Evolutionary conservation across 2,329 filamentous ascomycete species (phyloP), one percentile per base, ranked within the genome.

Genomic region (Albifimbria verrucaria): DNA sequence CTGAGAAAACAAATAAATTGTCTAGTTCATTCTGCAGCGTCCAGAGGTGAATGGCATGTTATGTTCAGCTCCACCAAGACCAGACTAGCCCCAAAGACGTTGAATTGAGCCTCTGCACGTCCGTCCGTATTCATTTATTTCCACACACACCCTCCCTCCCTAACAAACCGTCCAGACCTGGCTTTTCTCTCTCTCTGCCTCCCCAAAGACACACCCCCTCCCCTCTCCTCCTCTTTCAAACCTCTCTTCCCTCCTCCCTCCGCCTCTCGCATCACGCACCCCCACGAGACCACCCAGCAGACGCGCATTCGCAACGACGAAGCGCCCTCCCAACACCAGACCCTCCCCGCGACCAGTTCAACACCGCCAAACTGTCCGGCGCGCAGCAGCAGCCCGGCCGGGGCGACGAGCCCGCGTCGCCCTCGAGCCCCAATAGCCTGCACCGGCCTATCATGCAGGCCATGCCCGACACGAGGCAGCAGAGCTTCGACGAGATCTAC

Each of bases 401-500:
- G 65, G 63, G 68, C 60, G 60, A 60, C 53, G 61, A 64, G 60
- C 58, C 63, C 52, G 58, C 47, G 53, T 64, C 67, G 25, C 65
- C 68, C 53, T 62, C 62, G 55, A 67, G 67, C 53, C 71, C 69
- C 50, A 65, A 72, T 56, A 64, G 69, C 48, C 56, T 65, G 49
- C 77, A 78, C 62, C 72, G 77, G 56, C 78, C 79, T 62, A 81
- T 80, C 66, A 79, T 87, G 77, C 82, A 85, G 73, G 80, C 83
- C 57, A 83, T 87, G 77, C 84, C 84, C 47, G 84, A 87, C 68
- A 85, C 89, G 62, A 89, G 92, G 65, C 86, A 90, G 75, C 94
- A 99, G 79, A 94, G 89, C 68, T 97, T 97, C 69, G 94, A 99
- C 76, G 94, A 99, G 81, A 96, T 97, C 71, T 99, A 99, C 73